A percentile compares a stretch with the other conserved stretches of the same genome.
Conservation (phyloP, 306 rosid species). For the Vigna radiata region DNA sequence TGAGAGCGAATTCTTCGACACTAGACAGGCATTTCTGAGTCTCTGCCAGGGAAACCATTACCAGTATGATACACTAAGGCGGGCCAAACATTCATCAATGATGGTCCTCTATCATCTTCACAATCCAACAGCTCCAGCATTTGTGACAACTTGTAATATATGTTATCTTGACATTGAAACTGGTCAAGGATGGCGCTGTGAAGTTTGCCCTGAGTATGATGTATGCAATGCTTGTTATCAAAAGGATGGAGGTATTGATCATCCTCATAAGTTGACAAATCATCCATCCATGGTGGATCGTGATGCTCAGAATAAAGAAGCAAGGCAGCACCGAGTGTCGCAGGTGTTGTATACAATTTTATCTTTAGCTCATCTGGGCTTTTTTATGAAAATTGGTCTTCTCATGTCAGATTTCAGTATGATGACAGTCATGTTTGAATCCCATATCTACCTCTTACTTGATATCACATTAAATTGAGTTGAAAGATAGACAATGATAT, state of each 20-base stretch:
- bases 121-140: constrained; percentile 98
- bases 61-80: constrained; percentile 93
- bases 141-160: constrained; percentile 79
- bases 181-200: constrained; percentile 99
- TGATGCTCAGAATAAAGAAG: constrained; percentile 98
- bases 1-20: constrained; percentile 99
- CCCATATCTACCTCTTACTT: neutral
- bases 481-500: constrained; percentile 3
- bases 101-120: constrained; percentile 99
- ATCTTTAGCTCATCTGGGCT: constrained; percentile 2
- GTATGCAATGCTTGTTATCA: constrained; percentile 94
- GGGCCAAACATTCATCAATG: constrained; percentile 99
- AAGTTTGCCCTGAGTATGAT: constrained; percentile 93
- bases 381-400: neutral
- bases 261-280: constrained; percentile 93
- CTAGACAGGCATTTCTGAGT: constrained; percentile 99
- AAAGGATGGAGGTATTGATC: constrained; percentile 85
- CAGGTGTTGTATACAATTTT: constrained; percentile 60
- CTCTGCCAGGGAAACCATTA: constrained; percentile 99
- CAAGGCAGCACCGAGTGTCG: constrained; percentile 81
- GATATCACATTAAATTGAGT: neutral
- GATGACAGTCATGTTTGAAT: neutral
- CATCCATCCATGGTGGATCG: constrained; percentile 94
- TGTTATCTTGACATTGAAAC: constrained; percentile 92
- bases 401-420: neutral